A percentile compares a stretch with the other conserved stretches of the same genome.
Conservation (phyloP, 345 rosid species). For the Eutrema heterophyllum region DNA sequence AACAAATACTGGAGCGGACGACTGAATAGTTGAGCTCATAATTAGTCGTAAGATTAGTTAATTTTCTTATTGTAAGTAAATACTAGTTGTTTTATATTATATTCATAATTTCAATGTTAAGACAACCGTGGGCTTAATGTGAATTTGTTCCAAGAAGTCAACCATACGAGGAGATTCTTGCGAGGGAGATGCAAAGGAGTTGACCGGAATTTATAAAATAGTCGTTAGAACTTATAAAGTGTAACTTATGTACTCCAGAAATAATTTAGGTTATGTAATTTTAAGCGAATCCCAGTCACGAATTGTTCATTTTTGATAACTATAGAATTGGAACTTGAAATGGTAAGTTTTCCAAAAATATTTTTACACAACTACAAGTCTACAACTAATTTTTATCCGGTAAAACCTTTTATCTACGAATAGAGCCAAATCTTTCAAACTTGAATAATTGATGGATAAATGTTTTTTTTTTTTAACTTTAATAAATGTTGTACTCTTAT, state of each 20-base stretch:
- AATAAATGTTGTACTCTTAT: no score
- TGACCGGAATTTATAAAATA: background rate
- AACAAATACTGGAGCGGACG: background rate
- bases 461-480: no score
- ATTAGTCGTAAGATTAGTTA: background rate
- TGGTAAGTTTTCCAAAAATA: background rate
- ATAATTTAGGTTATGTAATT: background rate
- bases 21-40: background rate
- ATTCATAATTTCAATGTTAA: background rate
- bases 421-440: background rate
- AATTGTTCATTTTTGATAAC: background rate
- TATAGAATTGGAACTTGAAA: background rate
- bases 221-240: background rate
- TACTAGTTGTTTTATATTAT: background rate
- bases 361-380: background rate
- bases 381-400: background rate
- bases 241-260: background rate
- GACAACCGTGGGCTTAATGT: conserved; percentile 17
- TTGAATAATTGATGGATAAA: background rate
- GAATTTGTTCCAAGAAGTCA: conserved; percentile 20
- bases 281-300: background rate
- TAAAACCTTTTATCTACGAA: background rate
- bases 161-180: background rate
- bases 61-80: background rate
- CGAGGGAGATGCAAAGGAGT: conserved; percentile 5